Base-by-base conservation (phyloP, 148 eudicot species). In the Cornus kousa region DNA sequence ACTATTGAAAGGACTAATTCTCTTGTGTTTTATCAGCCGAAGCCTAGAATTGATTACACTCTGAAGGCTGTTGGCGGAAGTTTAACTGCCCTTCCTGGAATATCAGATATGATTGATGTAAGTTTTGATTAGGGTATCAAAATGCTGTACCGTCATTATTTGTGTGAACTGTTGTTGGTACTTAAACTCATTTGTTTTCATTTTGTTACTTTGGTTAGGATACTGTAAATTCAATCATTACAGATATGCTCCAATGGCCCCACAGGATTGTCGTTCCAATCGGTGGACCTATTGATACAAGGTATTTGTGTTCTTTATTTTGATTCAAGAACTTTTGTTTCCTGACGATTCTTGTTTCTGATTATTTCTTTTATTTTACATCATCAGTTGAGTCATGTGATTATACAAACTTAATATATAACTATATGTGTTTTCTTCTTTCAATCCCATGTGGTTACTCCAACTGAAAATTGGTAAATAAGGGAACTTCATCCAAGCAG, bases 221-320 rank as follows among this genome's bases (percentile, higher is more conserved):
- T 82, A 96, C 95, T 19, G 99, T 96, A 48, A 77, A 92, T 19
- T 70, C 99, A 16, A 96, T 96, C 65, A 93, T 96, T 75, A 87
- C 83, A 13, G 99, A 96, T 83, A 93, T 89, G 83, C 95, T 96
- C 35, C 89, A 89, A 80, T 96, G 99, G 99, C 99, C 99, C 74
- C 99, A 96, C 85, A 90, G 99, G 80, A 93, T 96, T 83, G 98
- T 96, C 82, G 95, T 96, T 78, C 99, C 99, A n/a, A 89, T 96
- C 78, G 99, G 98, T 69, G 99, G 94, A 83, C 89, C 89, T 59
- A 88, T 89, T 43, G 98, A 96, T 83, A 72, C 81, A 76, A 96
- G 97, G 99, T 93, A 85, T 77, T 32, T 46, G 12, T 55, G 32
- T n/a, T 62, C 19, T n/a, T 62, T 76, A 31, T 53, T 53, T 70